Evolutionary conservation across 202 grass and related monocot species (phyloP).

Genomic region (Schoenoplectus tabernaemontani): DNA sequence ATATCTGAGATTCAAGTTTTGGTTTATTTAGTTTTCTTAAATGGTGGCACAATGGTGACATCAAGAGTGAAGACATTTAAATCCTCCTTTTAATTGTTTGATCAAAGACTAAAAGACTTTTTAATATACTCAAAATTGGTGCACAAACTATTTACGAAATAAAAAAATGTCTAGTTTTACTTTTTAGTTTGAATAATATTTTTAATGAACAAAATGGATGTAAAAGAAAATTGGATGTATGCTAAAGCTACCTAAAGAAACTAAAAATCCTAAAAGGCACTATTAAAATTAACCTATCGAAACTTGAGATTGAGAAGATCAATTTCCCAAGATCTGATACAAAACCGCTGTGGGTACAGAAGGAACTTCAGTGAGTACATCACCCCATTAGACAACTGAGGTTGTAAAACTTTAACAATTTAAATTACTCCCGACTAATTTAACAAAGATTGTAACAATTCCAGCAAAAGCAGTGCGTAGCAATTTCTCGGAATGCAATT

Average conservation of each 20-base stretch:
- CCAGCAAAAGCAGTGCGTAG: not conserved
- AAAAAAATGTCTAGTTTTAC: not conserved
- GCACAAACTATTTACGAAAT: too few species aligned
- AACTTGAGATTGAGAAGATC: not conserved
- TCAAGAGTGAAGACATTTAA: too few species aligned
- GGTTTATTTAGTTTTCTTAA: too few species aligned
- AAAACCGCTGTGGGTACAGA: not conserved
- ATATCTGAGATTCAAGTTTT: too few species aligned
- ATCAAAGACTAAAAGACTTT: too few species aligned
- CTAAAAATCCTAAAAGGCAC: not conserved
- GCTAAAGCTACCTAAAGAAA: not conserved
- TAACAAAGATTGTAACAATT: not conserved
- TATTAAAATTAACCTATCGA: not conserved
- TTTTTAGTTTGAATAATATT: not conserved
- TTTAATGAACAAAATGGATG: not conserved
- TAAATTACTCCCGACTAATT: not conserved
- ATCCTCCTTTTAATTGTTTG: too few species aligned
- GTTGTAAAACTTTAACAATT: not conserved
- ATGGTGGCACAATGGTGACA: too few species aligned
- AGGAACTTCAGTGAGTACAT: not conserved
- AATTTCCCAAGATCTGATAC: not conserved
- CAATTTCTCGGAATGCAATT: not conserved
- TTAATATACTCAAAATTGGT: too few species aligned
- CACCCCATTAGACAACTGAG: not conserved
- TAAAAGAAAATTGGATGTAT: not conserved